A percentile compares a stretch with the other conserved stretches of the same genome.
phyloP scores from a whole-genome alignment of 2,329 filamentous ascomycete species.

The Botrytis fragariae region DNA sequence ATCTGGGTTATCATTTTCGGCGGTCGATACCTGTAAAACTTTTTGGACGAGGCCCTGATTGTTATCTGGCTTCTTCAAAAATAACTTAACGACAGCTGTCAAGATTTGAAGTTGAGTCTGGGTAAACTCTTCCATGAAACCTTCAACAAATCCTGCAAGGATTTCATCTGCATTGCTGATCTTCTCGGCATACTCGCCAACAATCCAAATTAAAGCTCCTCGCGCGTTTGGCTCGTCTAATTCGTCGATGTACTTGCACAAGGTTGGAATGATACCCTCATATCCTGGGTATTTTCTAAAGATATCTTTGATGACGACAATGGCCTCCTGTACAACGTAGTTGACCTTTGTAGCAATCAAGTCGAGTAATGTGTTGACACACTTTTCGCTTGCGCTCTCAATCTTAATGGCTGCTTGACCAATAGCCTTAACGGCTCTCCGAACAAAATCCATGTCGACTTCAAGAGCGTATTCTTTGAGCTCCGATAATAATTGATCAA shows the following conservation, averaged over 20 bases:
- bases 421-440: slow-evolving; percentile 90
- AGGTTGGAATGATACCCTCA: slow-evolving; percentile 93
- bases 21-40: slow-evolving; percentile 87
- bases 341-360: slow-evolving; percentile 97
- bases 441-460: slow-evolving; percentile 98
- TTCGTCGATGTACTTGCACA: slow-evolving; percentile 96
- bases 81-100: slow-evolving; percentile 95
- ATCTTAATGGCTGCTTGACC: slow-evolving; percentile 99
- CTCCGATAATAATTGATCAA: slow-evolving; percentile 90
- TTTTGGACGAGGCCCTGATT: slow-evolving; percentile 91
- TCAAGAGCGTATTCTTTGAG: slow-evolving; percentile 96
- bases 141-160: slow-evolving; percentile 83
- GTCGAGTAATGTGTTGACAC: slow-evolving; percentile 89
- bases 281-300: slow-evolving; percentile 97
- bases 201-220: slow-evolving; percentile 95
- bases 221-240: slow-evolving; percentile 90
- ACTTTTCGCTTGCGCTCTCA: slow-evolving; percentile 89
- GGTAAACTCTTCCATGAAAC: slow-evolving; percentile 93
- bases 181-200: slow-evolving; percentile 98
- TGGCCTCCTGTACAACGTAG: slow-evolving; percentile 96
- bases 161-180: slow-evolving; percentile 99
- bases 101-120: slow-evolving; percentile 98
- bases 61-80: slow-evolving; percentile 92
- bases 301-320: slow-evolving; percentile 99
- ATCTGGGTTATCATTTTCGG: slow-evolving; percentile 95